Evolutionary conservation across 805 yeast species (phyloP).

Genomic region (Ogataea thermomethanolica): DNA sequence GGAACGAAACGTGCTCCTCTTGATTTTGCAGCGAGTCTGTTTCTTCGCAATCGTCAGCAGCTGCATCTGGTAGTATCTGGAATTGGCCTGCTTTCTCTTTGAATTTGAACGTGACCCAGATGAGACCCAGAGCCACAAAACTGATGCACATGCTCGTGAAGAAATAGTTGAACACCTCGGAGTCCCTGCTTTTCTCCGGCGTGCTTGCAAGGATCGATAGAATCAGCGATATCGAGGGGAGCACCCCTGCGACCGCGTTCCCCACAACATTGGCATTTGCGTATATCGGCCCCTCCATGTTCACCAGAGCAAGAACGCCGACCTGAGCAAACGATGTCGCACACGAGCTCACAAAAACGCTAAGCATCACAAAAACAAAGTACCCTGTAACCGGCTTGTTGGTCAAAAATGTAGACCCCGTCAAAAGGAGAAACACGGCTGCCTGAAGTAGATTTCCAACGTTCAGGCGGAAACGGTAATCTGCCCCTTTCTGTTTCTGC

Average conservation of each 20-base stretch:
- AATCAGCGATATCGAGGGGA: constrained; percentile 74
- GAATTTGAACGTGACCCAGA: constrained; percentile 23
- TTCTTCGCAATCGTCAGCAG: not conserved
- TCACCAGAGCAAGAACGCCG: constrained; percentile 84
- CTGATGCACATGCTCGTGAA: constrained; percentile 28
- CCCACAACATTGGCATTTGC: constrained; percentile 95
- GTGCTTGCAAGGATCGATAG: constrained; percentile 39
- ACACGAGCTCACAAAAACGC: constrained; percentile 62
- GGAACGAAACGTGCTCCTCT: constrained; percentile 52
- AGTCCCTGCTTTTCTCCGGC: constrained; percentile 20
- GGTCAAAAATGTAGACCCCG: constrained; percentile 41
- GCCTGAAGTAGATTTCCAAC: constrained; percentile 60
- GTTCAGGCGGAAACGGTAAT: constrained; percentile 54
- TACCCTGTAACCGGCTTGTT: constrained; percentile 36
- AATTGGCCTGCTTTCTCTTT: constrained; percentile 11
- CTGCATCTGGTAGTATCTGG: constrained; percentile 5
- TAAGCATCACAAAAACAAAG: constrained; percentile 54
- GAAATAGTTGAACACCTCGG: constrained; percentile 38
- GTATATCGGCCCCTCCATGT: constrained; percentile 67
- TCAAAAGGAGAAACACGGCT: constrained; percentile 54
- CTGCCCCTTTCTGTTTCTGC: constrained; percentile 57
- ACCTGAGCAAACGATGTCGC: constrained; percentile 86
- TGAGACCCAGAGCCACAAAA: constrained; percentile 16
- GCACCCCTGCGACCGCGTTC: constrained; percentile 89
- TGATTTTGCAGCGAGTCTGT: constrained; percentile 8